Base-by-base conservation (phyloP, 1,139 yeast genomes). In the Blastobotrys elegans region DNA sequence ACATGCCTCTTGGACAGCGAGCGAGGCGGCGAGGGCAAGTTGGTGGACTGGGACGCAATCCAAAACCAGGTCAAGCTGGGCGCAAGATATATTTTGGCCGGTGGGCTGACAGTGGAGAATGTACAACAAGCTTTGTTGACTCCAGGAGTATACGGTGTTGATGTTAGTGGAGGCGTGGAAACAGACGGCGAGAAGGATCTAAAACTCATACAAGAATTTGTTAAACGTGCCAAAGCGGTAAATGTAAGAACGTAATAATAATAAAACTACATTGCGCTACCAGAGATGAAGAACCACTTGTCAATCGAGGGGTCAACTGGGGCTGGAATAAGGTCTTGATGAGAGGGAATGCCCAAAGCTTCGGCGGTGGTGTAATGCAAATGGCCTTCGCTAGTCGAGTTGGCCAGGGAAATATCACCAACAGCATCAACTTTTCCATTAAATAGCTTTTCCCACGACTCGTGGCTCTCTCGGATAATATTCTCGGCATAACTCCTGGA, bases 281-380 rank as follows among this genome's bases (percentile, higher is more conserved):
- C 97, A 56, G 97, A 87, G 69, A 92, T 92, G 80, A 82, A 92
- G 80, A 92, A 92, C 98, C 98, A 92, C 77, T 92, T 92, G 80
- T 92, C 97, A 67, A 92, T 75, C 50, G 97, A 88, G 72, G 87
- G 82, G 76, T 92, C 98, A 69, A 92, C 87, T 70, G 96, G 95
- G 56, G 95, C 97, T 65, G 94, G 90, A 54, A 89, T 76, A 58
- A 74, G 71, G 55, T 84, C 79, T 36, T 60, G 64, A 31, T 53
- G 47, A 32, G 54, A 50, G 32, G 97, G 94, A 50, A 87, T 67
- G 50, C 71, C 75, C 40, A 57, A 55, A 47, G 72, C 59, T 48
- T 70, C 73, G 56, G 77, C 78, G 54, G 55, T 46, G 41, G 48
- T 52, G 48, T 56, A 48, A 50, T 56, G 56, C 29, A 65, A 51